Base-by-base conservation (phyloP, 352 stramenopile species). In the Globisporangium sylvaticum region DNA sequence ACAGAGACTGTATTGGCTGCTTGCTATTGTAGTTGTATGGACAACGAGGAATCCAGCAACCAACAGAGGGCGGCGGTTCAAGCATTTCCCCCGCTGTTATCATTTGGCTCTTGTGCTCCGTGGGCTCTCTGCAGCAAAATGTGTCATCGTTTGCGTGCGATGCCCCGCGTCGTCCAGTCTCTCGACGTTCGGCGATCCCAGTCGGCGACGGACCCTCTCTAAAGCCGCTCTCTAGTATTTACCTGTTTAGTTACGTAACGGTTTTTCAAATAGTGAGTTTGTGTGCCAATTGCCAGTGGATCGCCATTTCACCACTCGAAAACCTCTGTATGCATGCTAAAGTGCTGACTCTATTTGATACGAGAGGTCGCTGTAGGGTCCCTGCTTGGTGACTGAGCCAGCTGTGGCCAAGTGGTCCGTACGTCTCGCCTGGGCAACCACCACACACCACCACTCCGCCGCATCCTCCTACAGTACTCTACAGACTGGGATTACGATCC, bases 121-220 rank as follows among this genome's bases (percentile, higher is more conserved):
- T 1, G 3, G 27, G 54, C 54, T 59, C 54, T 59, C 29, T 58
- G 4, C 7, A 9, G 29, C 14, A 31, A 42, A 58, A 58, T n/a
- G 53, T 59, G 54, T 42, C 54, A 44, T 22, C 54, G 32, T 59
- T 59, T 44, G 54, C 18, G 54, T 59, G 54, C 54, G 54, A 59
- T 59, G 54, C 54, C 15, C 24, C 8, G 32, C 34, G 27, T 32
- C 29, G 54, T 42, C 54, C 53, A 1, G 54, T 59, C 34, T 59
- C 29, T 59, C 29, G 34, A 18, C 54, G 42, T 50, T 50, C 42
- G 42, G 15, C 42, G 42, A 50, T 50, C 42, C 42, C 27, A 59
- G 54, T 59, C 54, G 29, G 29, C 25, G 25, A 0, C 1, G 25
- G 14, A 22, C 50, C 22, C 22, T 58, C 53, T 58, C 27, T 24